Conservation (phyloP, 345 rosid species). For the Moricandia moricandioides region DNA sequence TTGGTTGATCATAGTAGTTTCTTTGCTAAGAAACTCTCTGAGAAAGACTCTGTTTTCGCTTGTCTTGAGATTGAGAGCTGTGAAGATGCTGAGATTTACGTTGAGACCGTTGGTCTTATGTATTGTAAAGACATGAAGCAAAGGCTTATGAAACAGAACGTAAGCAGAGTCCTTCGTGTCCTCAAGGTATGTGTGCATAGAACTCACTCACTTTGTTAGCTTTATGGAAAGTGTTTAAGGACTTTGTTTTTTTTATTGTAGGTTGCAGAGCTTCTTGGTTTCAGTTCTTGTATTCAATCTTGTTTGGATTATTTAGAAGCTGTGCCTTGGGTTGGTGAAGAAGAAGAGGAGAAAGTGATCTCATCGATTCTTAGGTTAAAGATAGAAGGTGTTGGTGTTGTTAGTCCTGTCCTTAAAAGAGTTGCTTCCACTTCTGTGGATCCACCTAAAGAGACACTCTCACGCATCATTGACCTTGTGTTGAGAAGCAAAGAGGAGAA, state of each 20-base stretch:
- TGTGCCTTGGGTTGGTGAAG: slow-evolving; percentile 98
- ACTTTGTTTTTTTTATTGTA: slow-evolving; percentile 29
- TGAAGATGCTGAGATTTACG: slow-evolving; percentile 86
- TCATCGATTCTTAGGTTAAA: slow-evolving; percentile 70
- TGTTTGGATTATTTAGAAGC: slow-evolving; percentile 97
- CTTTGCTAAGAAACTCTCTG: slow-evolving; percentile 65
- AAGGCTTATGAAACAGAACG: slow-evolving; percentile 84
- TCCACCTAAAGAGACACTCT: slow-evolving; percentile 72
- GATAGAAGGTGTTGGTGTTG: slow-evolving; percentile 49
- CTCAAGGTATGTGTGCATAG: slow-evolving; percentile 70
- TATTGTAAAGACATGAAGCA: slow-evolving; percentile 97
- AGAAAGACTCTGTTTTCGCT: slow-evolving; percentile 51
- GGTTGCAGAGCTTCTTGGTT: slow-evolving; percentile 80
- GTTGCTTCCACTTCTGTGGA: slow-evolving; percentile 56
- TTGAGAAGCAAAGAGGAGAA: slow-evolving; percentile 87
- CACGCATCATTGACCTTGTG: slow-evolving; percentile 75
- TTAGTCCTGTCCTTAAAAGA: slow-evolving; percentile 70
- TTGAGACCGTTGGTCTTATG: slow-evolving; percentile 94
- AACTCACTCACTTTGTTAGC: too few species aligned
- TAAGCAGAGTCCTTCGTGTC: slow-evolving; percentile 74
- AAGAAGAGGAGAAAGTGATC: slow-evolving; percentile 91
- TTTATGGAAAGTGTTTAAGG: not conserved
- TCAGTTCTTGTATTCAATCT: slow-evolving; percentile 62
- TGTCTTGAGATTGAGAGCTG: slow-evolving; percentile 82
- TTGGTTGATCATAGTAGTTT: slow-evolving; percentile 64